Base-by-base conservation (phyloP, 345 rosid species). In the Lepidium africanum region DNA sequence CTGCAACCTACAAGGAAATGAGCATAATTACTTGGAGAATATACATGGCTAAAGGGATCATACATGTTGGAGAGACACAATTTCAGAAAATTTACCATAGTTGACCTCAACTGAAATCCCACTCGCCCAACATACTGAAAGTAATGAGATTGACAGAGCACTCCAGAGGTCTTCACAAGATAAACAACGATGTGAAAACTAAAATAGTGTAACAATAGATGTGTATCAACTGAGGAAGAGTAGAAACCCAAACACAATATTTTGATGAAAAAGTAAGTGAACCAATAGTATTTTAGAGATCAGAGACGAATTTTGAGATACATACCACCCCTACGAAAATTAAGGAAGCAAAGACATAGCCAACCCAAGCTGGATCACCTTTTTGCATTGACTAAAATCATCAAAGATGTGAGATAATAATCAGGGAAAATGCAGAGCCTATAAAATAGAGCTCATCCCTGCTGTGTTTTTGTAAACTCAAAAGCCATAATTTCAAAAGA, bases 341-440 rank as follows among this genome's bases (percentile, higher is more conserved):
- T 43, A 77, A 77, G 86, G 89, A 89, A 70, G 99, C 96, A 53
- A 89, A 91, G 62, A 81, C 36, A 63, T 84, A 89, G 59, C 99
- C 96, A 58, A 85, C 80, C 96, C 91, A 94, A 59, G 95, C 86
- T 42, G 96, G 93, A 72, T 87, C 95, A 39, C 95, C 93, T 60
- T 53, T 80, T 86, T 91, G 95, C 99, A 91, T 87, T 50, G 99
- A 89, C 99, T 94, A 48, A 3, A 39, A 50, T 17, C 62, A 65
- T 12, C 32, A 32, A 38, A 50, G 36, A 23, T n/a, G 50, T 41
- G 49, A 59, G 36, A 41, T 30, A 8, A 10, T 14, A 19, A 40
- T 23, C n/a, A 54, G 25, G 8, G 59, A 35, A 1, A 35, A 41
- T 54, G 63, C 15, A 48, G 60, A 25, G 39, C 15, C 23, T 7